Percentiles rank a stretch among this genome's conserved stretches.
Conservation (phyloP, 805 yeast genomes). For the Metschnikowia lunata region DNA sequence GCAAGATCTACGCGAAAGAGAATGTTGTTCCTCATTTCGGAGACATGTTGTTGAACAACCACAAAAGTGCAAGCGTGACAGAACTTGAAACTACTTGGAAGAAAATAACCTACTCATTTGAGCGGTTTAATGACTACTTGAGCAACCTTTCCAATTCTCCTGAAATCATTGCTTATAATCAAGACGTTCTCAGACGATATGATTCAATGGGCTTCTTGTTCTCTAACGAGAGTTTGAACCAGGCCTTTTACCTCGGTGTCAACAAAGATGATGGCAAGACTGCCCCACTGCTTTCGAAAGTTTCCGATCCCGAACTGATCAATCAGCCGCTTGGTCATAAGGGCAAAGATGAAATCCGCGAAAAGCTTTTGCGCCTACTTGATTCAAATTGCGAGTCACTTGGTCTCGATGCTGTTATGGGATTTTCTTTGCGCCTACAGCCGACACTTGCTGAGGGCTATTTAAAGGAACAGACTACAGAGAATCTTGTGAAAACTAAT, state of each 20-base stretch:
- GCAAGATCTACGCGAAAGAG: slow-evolving; percentile 67
- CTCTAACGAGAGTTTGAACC: slow-evolving; percentile 41
- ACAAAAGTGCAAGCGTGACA: slow-evolving; percentile 31
- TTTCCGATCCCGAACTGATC: slow-evolving; percentile 6
- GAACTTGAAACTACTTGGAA: slow-evolving; percentile 64
- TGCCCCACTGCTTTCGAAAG: slow-evolving; percentile 12
- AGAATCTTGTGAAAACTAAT: not conserved
- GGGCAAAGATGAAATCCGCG: slow-evolving; percentile 23
- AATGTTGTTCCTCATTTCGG: slow-evolving; percentile 89
- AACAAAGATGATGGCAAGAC: slow-evolving; percentile 28
- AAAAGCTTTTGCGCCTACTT: slow-evolving; percentile 43
- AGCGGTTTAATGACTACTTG: slow-evolving; percentile 78
- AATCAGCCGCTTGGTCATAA: not conserved
- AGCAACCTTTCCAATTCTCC: slow-evolving; percentile 43
- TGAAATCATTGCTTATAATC: slow-evolving; percentile 36
- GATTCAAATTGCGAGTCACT: slow-evolving; percentile 41
- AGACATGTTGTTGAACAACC: slow-evolving; percentile 59
- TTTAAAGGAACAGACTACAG: slow-evolving; percentile 14
- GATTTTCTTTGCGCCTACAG: slow-evolving; percentile 58
- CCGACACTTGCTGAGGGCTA: slow-evolving; percentile 48
- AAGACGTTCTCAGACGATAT: slow-evolving; percentile 36
- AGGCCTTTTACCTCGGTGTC: slow-evolving; percentile 39
- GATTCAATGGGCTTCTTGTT: slow-evolving; percentile 41
- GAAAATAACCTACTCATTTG: slow-evolving; percentile 66
- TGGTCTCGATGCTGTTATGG: slow-evolving; percentile 54